Conservation (phyloP, 371 early-diverging fungal species). For the Mortierella sp. region DNA sequence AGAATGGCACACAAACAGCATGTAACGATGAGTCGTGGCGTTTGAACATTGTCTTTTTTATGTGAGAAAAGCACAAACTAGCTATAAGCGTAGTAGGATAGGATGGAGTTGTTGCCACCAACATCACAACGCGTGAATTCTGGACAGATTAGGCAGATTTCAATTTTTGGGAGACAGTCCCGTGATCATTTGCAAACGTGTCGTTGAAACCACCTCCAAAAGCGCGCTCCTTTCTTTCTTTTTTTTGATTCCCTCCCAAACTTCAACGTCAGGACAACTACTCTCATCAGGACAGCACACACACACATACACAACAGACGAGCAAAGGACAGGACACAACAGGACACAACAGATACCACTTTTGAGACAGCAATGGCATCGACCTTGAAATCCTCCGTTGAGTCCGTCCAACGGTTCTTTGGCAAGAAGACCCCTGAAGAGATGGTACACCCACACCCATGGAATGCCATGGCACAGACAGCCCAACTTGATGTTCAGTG, state of each 20-base stretch:
- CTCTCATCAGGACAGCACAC: neutral
- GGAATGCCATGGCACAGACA: neutral
- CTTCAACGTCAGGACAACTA: neutral
- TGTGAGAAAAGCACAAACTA: too few relatives aligned
- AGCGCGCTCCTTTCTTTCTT: neutral
- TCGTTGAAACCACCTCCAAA: neutral
- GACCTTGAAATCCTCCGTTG: slow-evolving; percentile 42
- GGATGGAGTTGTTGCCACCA: neutral
- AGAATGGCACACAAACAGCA: too few relatives aligned
- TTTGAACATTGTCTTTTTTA: too few relatives aligned
- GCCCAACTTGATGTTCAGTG: neutral
- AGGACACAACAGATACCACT: neutral
- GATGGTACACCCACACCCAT: slow-evolving; percentile 57
- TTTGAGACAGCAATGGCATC: slow-evolving; percentile 37
- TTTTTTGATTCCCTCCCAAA: neutral
- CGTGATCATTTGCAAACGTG: neutral
- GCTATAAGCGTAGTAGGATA: too few relatives aligned
- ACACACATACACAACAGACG: neutral
- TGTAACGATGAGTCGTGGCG: too few relatives aligned
- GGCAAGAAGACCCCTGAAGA: slow-evolving; percentile 76
- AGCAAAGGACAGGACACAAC: neutral
- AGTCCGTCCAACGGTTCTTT: slow-evolving; percentile 70
- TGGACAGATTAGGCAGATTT: too few relatives aligned
- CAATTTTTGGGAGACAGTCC: neutral
- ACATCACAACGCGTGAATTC: neutral